A percentile compares a stretch with the other conserved stretches of the same genome.
phyloP scores from a whole-genome alignment of 106 monocot genomes.

The Dendrobium officinale region DNA sequence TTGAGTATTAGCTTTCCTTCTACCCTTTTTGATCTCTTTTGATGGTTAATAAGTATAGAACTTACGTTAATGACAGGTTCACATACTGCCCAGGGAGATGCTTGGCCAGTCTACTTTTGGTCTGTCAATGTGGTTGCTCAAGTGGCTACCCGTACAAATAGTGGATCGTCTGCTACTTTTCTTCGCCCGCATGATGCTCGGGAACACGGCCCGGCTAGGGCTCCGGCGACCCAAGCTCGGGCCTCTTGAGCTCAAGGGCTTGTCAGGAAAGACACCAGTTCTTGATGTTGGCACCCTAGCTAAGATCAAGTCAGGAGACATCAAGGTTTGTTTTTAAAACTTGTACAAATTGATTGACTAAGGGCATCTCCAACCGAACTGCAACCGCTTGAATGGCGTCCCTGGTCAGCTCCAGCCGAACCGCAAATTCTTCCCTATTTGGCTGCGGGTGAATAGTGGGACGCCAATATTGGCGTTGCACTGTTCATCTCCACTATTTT shows the following conservation, averaged over 20 bases:
- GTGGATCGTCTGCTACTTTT: slow-evolving; percentile 34
- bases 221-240: slow-evolving; percentile 32
- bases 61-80: slow-evolving; percentile 21
- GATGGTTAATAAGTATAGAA: too few species aligned
- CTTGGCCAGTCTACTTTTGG: slow-evolving; percentile 40
- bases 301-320: slow-evolving; percentile 50
- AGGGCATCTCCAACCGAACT: too few species aligned
- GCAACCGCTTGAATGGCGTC: too few species aligned
- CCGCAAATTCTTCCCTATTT: too few species aligned
- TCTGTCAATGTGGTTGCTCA: slow-evolving; percentile 28
- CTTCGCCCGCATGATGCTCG: slow-evolving; percentile 26
- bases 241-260: slow-evolving; percentile 38
- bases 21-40: too few species aligned
- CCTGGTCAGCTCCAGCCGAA: too few species aligned
- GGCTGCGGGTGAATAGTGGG: too few species aligned
- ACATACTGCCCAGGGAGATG: slow-evolving; percentile 43
- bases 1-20: too few species aligned
- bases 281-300: slow-evolving; percentile 43
- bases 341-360: background rate
- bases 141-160: slow-evolving; percentile 28
- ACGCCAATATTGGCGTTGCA: too few species aligned
- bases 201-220: slow-evolving; percentile 32
- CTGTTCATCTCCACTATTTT: too few species aligned
- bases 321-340: slow-evolving; percentile 21
- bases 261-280: slow-evolving; percentile 52